Conservation (phyloP, 2,329 filamentous ascomycete species). For the Acephala macrosclerotiorum region DNA sequence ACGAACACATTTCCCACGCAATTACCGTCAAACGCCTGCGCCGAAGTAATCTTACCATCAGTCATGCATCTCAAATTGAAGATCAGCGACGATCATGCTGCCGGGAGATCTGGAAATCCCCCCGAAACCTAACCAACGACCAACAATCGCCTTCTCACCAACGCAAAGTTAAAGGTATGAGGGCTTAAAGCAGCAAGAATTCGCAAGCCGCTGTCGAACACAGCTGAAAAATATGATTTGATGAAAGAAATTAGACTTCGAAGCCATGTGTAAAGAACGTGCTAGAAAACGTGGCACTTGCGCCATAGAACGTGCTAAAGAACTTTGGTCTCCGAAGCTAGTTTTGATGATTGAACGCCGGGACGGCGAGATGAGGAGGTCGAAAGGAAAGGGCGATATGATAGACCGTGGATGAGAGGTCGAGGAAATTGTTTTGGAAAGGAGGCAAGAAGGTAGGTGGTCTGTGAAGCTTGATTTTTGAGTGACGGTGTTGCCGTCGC, state of each 20-base stretch:
- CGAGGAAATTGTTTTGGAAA: not conserved
- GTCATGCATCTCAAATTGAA: not conserved
- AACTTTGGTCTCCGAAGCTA: too few relatives aligned
- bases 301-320: not conserved
- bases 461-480: not conserved
- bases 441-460: not conserved
- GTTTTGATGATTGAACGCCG: too few relatives aligned
- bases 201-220: not conserved
- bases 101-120: not conserved
- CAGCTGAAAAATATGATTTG: not conserved
- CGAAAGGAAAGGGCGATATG: not conserved
- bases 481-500: not conserved
- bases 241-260: not conserved
- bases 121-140: not conserved
- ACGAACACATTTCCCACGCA: too few relatives aligned
- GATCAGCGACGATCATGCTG: not conserved
- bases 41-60: too few relatives aligned
- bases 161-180: too few relatives aligned
- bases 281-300: constrained; percentile 3
- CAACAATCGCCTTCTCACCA: too few relatives aligned
- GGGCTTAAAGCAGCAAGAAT: too few relatives aligned
- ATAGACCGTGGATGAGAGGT: too few relatives aligned
- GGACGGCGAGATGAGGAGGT: not conserved
- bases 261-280: constrained; percentile 1
- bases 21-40: too few relatives aligned